A percentile compares a stretch with the other conserved stretches of the same genome.
Evolutionary conservation across 2,329 filamentous ascomycete genomes (phyloP).

Genomic region (Hypocrella siamensis): DNA sequence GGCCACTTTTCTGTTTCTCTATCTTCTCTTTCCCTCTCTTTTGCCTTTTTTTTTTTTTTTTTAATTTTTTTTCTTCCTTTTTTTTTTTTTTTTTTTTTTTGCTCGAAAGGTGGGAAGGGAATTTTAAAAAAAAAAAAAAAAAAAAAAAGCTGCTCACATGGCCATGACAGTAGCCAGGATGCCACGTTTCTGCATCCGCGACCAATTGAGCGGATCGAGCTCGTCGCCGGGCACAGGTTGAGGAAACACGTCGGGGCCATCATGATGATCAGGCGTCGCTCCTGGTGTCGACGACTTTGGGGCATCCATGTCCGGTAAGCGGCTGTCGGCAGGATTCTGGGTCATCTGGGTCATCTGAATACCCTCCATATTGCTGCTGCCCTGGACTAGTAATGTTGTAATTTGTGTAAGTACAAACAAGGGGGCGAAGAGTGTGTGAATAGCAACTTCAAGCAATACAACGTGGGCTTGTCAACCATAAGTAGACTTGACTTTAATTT

Average conservation of each 20-base stretch:
- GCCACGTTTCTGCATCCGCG: slow-evolving; percentile 25
- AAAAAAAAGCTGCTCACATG: slow-evolving; percentile 22
- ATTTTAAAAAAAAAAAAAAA: too few species aligned
- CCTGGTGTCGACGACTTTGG: not conserved
- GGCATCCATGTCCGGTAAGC: not conserved
- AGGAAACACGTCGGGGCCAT: slow-evolving; percentile 15
- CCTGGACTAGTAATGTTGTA: too few species aligned
- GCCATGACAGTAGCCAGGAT: slow-evolving; percentile 37
- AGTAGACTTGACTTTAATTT: too few species aligned
- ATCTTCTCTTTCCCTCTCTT: not conserved
- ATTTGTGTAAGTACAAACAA: too few species aligned
- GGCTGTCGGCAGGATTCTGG: too few species aligned
- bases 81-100: not conserved
- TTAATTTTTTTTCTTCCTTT: not conserved
- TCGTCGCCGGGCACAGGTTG: slow-evolving; percentile 16
- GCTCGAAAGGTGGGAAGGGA: too few species aligned
- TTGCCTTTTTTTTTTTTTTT: not conserved
- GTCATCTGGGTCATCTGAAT: too few species aligned
- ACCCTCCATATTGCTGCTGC: too few species aligned
- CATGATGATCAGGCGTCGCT: not conserved
- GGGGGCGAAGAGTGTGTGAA: too few species aligned
- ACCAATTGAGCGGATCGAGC: slow-evolving; percentile 40
- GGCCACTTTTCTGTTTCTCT: not conserved
- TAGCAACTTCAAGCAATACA: too few species aligned
- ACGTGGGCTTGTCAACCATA: too few species aligned